Evolutionary conservation across 1,139 yeast species (phyloP), one percentile per base, ranked within the genome.

Genomic region (Pichia sp.): DNA sequence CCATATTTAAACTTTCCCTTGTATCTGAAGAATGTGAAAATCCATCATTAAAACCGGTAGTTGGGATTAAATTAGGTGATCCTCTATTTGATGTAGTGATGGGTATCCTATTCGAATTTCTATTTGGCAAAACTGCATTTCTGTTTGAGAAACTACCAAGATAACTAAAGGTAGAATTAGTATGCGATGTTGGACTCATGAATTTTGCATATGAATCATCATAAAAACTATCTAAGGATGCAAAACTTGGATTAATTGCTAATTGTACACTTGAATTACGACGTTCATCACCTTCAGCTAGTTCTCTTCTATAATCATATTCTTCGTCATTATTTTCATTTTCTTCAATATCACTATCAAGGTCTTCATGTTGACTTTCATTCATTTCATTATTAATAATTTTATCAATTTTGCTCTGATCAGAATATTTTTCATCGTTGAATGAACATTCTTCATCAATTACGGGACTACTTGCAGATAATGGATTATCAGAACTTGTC

Each of bases 171-270:
- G 31, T 12, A 11, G 39, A 23, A 5, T 22, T 34, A 22, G 20
- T 28, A 8, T 25, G 35, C 1, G 41, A 23, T 3, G 42, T 12
- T 4, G 43, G 38, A 10, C 37, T 43, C 26, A 50, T 32, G 27
- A 50, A 48, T 23, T 48, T 47, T 4, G 53, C 41, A 29, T 50
- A 48, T 9, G 50, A 48, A 43, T 81, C 87, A 54, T 82, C 83
- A 58, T 81, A 81, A 46, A 77, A 72, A 57, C 89, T 81, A 58
- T 83, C 89, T 58, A 84, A 66, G 0, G 90, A 82, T 1, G 90
- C 92, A 68, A 82, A 82, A 52, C 89, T 81, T 42, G 83, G 86
- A 51, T 78, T 80, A 22, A 81, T 70, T 0, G 89, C 87, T 37
- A 83, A 60, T 22, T 81, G 31, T 4, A 42, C 53, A 56, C 71